Conservation (phyloP, 2,329 filamentous ascomycete genomes). For the Pseudogymnoascus destructans region DNA sequence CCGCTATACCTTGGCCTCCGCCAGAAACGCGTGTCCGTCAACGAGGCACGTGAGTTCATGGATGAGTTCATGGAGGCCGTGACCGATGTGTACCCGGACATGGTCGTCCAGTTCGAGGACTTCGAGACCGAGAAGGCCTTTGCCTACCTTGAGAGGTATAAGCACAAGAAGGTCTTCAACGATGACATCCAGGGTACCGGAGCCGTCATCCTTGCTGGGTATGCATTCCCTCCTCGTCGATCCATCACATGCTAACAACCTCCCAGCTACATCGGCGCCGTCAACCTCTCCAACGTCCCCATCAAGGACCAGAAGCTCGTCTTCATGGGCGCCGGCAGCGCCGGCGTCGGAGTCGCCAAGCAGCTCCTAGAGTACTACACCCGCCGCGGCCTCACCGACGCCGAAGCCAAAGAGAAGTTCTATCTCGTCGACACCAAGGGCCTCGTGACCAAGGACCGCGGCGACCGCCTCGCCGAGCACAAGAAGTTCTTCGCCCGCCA, state of each 20-base stretch:
- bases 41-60: conserved; percentile 80
- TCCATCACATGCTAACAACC: conserved; percentile 39
- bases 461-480: conserved; percentile 86
- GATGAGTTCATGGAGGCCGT: conserved; percentile 94
- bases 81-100: conserved; percentile 55
- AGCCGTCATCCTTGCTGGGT: conserved; percentile 81
- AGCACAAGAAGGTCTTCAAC: conserved; percentile 93
- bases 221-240: conserved; percentile 21
- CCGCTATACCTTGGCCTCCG: conserved; percentile 82
- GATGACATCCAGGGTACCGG: conserved; percentile 97
- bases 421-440: conserved; percentile 97
- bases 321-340: conserved; percentile 91
- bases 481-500: conserved; percentile 58
- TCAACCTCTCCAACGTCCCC: conserved; percentile 75
- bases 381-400: conserved; percentile 76
- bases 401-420: conserved; percentile 81
- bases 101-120: conserved; percentile 85
- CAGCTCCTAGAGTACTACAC: conserved; percentile 97
- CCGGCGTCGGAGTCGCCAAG: conserved; percentile 93
- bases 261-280: conserved; percentile 48
- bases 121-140: conserved; percentile 91
- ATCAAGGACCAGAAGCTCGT: conserved; percentile 85
- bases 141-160: conserved; percentile 81
- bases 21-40: conserved; percentile 62
- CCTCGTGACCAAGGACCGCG: conserved; percentile 83